A percentile compares a stretch with the other conserved stretches of the same genome.
phyloP scores from a whole-genome alignment of 495 filamentous ascomycete genomes.

The Xylaria longipes region DNA sequence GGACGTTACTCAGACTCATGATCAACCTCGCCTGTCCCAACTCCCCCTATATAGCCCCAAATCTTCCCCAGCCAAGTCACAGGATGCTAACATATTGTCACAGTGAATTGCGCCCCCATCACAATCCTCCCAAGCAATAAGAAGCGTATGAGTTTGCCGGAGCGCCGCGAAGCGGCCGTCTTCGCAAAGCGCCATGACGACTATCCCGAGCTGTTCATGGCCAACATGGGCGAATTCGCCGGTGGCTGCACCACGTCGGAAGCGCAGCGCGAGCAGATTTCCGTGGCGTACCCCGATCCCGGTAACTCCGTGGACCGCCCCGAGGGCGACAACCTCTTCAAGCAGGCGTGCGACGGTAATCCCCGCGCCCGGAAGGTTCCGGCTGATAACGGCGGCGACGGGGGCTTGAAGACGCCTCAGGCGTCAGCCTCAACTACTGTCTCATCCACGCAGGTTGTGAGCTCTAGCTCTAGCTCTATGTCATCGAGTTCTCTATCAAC shows the following conservation, averaged over 20 bases:
- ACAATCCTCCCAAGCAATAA: constrained; percentile 29
- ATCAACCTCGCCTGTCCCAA: too few relatives aligned
- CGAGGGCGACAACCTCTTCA: constrained; percentile 35
- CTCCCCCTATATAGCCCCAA: neutral
- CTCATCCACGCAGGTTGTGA: too few relatives aligned
- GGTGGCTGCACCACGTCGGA: constrained; percentile 64
- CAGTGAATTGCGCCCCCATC: constrained; percentile 35
- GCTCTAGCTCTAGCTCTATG: neutral
- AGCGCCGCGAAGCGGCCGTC: constrained; percentile 42
- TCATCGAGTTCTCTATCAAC: constrained; percentile 7
- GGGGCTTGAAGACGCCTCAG: neutral
- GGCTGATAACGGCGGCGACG: neutral
- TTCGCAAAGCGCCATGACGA: constrained; percentile 32
- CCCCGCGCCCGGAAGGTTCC: constrained; percentile 25
- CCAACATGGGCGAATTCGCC: constrained; percentile 64
- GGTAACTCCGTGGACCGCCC: constrained; percentile 34
- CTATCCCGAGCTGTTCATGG: constrained; percentile 84
- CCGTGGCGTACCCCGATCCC: constrained; percentile 36
- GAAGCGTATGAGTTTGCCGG: constrained; percentile 51
- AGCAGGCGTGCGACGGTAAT: constrained; percentile 35
- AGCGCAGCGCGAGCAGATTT: constrained; percentile 48
- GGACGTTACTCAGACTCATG: neutral
- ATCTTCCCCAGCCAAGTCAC: neutral
- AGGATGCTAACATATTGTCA: neutral
- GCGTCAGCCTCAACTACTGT: neutral